These are phyloP conservation scores for Excoecaria agallocha DNA, from an alignment of 345 rosid genomes.

Conservation along the genomic window DNA sequence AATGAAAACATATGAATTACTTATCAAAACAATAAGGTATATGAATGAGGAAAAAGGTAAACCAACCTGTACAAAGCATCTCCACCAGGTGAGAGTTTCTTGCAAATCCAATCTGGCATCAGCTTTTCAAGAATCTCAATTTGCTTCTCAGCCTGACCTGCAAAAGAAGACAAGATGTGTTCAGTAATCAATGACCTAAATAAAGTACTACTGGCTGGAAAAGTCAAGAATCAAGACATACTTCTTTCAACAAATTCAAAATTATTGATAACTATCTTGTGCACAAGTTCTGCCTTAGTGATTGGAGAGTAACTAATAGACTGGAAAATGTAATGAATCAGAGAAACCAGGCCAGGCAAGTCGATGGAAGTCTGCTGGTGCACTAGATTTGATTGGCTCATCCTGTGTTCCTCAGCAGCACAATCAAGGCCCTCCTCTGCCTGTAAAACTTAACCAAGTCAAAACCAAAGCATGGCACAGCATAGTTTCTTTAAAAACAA, in stretches of 20 bases:
- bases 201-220: neutral
- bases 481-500: neutral
- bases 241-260: conserved; percentile 39
- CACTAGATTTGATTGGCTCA: neutral
- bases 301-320: conserved; percentile 34
- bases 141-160: conserved; percentile 54
- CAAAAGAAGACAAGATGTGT: conserved; percentile 3
- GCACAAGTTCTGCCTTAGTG: conserved; percentile 54
- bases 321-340: conserved; percentile 37
- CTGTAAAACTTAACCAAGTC: conserved; percentile 10
- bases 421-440: conserved; percentile 9
- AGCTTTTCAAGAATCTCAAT: conserved; percentile 46
- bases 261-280: conserved; percentile 44
- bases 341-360: conserved; percentile 40
- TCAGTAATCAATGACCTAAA: neutral
- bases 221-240: conserved; percentile 17
- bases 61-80: conserved; percentile 40
- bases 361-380: conserved; percentile 23
- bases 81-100: conserved; percentile 34
- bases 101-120: conserved; percentile 51
- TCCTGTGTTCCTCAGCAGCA: conserved; percentile 9
- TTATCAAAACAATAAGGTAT: too few relatives aligned
- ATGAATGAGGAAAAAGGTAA: neutral
- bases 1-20: too few relatives aligned
- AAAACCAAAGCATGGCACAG: neutral